Evolutionary conservation across 2,329 filamentous ascomycete genomes (phyloP).

Genomic region (Aspergillus thermomutatus): DNA sequence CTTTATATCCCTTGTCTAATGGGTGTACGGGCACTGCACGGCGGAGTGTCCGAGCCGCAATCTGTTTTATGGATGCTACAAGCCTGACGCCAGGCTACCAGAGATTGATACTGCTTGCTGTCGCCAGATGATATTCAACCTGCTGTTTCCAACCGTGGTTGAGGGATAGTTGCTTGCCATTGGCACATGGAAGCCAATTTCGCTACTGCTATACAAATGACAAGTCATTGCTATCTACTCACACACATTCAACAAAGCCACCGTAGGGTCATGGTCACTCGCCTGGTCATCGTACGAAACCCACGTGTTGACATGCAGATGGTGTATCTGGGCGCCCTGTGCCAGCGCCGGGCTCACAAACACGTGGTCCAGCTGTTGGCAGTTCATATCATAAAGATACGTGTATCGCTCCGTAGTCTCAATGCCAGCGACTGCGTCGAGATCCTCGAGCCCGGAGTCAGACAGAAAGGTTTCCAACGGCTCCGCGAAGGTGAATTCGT

Average conservation of each 20-base stretch:
- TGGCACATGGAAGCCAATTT: too few species aligned
- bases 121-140: too few species aligned
- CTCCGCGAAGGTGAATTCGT: conserved; percentile 65
- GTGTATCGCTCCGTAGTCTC: conserved; percentile 62
- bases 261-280: conserved; percentile 67
- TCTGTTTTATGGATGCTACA: too few species aligned
- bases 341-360: conserved; percentile 58
- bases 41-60: too few species aligned
- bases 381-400: conserved; percentile 67
- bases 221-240: too few species aligned
- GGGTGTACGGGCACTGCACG: too few species aligned
- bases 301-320: conserved; percentile 72
- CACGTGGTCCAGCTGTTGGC: conserved; percentile 68
- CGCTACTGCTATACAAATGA: too few species aligned
- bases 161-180: too few species aligned
- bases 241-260: conserved; percentile 63
- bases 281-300: conserved; percentile 53
- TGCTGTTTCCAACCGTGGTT: too few species aligned
- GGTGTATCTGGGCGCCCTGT: conserved; percentile 48
- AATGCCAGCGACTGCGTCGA: conserved; percentile 58
- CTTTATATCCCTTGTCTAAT: too few species aligned
- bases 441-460: conserved; percentile 56
- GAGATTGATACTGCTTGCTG: too few species aligned
- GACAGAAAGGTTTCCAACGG: conserved; percentile 55
- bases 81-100: too few species aligned